Percentiles rank a stretch among this genome's conserved stretches.
phyloP scores from a whole-genome alignment of 345 rosid genomes.

The Raphanus sativus region DNA sequence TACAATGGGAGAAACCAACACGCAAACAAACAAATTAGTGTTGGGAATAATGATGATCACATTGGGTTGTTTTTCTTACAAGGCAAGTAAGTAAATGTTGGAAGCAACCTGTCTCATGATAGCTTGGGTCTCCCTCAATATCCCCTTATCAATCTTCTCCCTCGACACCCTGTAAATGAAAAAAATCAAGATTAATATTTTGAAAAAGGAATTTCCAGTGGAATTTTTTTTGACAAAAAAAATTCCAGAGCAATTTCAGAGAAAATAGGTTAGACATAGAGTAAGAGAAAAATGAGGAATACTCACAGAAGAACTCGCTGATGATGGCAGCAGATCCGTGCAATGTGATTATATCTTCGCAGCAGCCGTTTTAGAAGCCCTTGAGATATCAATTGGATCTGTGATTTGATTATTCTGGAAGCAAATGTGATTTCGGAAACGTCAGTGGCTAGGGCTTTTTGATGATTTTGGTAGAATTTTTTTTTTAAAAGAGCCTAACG shows the following conservation, averaged over 20 bases:
- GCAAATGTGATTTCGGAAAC: too few species aligned
- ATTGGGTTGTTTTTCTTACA: slow-evolving; percentile 43
- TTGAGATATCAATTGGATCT: not conserved
- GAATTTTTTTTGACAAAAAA: too few species aligned
- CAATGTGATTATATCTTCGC: slow-evolving; percentile 91
- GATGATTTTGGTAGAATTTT: too few species aligned
- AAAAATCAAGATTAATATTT: not conserved
- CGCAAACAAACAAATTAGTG: not conserved
- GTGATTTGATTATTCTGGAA: too few species aligned
- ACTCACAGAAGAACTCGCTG: slow-evolving; percentile 89
- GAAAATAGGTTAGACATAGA: too few species aligned
- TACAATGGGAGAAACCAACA: not conserved
- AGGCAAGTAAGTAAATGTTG: slow-evolving; percentile 84
- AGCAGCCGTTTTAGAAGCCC: slow-evolving; percentile 72
- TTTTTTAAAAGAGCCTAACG: too few species aligned
- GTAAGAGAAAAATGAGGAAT: too few species aligned
- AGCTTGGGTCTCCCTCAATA: slow-evolving; percentile 93
- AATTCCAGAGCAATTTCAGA: too few species aligned
- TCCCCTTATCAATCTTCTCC: slow-evolving; percentile 94
- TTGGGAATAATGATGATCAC: not conserved
- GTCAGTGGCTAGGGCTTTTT: too few species aligned
- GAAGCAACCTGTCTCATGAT: slow-evolving; percentile 94
- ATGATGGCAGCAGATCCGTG: slow-evolving; percentile 97
- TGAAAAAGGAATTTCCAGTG: not conserved
- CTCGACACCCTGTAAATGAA: slow-evolving; percentile 58